A percentile compares a stretch with the other conserved stretches of the same genome.
phyloP scores from a whole-genome alignment of 768 basidiomycete species.

The Chalciporus chontae region DNA sequence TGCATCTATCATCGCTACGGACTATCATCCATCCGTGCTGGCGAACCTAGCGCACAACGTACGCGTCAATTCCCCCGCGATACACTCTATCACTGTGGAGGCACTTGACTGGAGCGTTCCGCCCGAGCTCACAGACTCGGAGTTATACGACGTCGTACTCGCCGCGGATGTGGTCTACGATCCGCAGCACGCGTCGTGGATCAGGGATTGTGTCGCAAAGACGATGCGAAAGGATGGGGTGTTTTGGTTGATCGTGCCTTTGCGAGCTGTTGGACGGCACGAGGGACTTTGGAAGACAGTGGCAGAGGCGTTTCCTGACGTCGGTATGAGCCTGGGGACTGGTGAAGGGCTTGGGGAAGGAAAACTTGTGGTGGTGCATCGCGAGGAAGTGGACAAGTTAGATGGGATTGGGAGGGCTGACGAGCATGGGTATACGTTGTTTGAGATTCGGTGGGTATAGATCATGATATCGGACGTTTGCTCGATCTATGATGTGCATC shows the following conservation, averaged over 20 bases:
- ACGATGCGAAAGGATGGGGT: constrained; percentile 45
- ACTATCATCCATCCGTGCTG: constrained; percentile 76
- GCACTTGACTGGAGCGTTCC: constrained; percentile 67
- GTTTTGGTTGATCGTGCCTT: constrained; percentile 73
- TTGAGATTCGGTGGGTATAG: constrained; percentile 66
- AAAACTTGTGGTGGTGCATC: constrained; percentile 43
- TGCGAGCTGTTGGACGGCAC: constrained; percentile 62
- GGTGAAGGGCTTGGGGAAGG: background rate
- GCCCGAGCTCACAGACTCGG: constrained; percentile 31
- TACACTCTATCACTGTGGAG: constrained; percentile 40
- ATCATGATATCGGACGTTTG: background rate
- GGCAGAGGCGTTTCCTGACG: constrained; percentile 45
- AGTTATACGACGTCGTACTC: constrained; percentile 61
- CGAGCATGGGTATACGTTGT: constrained; percentile 66
- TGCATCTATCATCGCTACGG: constrained; percentile 58
- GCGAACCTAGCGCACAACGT: constrained; percentile 64
- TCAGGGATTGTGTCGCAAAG: constrained; percentile 55
- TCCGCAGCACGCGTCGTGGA: constrained; percentile 64
- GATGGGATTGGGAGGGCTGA: constrained; percentile 63
- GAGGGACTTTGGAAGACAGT: constrained; percentile 57
- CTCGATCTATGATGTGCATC: background rate
- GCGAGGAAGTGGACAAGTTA: constrained; percentile 45
- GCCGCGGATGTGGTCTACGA: constrained; percentile 83
- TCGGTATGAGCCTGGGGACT: background rate
- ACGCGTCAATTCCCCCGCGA: constrained; percentile 41